Base-by-base conservation (phyloP, 768 basidiomycete genomes). In the Phanerochaete sordida region DNA sequence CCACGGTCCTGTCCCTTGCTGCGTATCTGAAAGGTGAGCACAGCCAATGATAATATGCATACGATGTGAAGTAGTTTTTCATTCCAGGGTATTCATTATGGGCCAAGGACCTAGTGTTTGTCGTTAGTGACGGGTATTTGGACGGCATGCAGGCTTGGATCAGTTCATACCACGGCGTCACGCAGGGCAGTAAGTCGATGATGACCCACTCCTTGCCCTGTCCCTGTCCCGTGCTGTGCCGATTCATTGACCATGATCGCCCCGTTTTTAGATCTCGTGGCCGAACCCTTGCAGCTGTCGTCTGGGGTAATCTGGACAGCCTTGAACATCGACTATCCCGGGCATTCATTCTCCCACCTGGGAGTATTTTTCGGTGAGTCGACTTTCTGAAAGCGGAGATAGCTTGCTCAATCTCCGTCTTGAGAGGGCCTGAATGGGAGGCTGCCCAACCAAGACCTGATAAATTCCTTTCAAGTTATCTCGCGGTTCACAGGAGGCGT, bases 231-330 rank as follows among this genome's bases (percentile, higher is more conserved):
- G 11, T 48, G 19, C 47, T 24, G 13, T 23, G 5, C 47, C 24
- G 24, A 24, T 26, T 23, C 24, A 48, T 48, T 48, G 24, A 48
- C 19, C 11, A 48, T 48, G 47, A 24, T 48, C 24, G 24, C 23
- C 39, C 39, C 39, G 19, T 15, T 23, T 30, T 23, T n/a, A 95
- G 93, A 88, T 68, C 76, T 94, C 19, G 65, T 76, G n/a, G 81
- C 83, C 1, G 85, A 90, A 35, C 75, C 79, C 9, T 77, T 97
- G 37, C 73, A 77, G 33, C 68, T 91, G 24, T 72, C 84, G 1
- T 92, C 93, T 2, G 95, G 95, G 2, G 89, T 95, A 6, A 90
- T 99, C 45, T 99, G 97, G 97, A 93, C 91, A 1, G 94, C 94
- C 12, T 74, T 99, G 48, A 91, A 90, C 65, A 84, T 99, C 45